phyloP scores from a whole-genome alignment of 495 filamentous ascomycete genomes.

The Penicillium desertorum region DNA sequence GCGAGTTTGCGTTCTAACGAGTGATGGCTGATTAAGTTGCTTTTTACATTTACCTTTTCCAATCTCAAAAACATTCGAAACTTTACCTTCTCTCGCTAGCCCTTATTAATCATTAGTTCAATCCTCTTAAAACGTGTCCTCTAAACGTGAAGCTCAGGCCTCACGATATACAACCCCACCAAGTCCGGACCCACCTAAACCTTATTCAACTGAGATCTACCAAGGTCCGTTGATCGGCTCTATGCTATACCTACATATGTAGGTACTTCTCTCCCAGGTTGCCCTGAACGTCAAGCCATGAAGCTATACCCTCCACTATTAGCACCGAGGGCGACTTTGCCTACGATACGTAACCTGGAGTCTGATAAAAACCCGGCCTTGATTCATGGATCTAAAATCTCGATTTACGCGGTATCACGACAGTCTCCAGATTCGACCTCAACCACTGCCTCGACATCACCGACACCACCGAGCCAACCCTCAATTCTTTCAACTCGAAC shows the following conservation, averaged over 20 bases:
- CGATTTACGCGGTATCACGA: background rate
- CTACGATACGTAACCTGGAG: background rate
- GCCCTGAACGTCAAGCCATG: background rate
- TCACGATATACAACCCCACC: background rate
- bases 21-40: constrained; percentile 15
- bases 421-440: background rate
- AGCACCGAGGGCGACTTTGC: background rate
- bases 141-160: background rate
- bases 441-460: background rate
- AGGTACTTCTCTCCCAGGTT: background rate
- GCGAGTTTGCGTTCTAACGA: constrained; percentile 13
- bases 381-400: background rate
- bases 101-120: too few relatives aligned
- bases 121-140: too few relatives aligned
- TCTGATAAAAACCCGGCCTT: background rate
- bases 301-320: background rate
- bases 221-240: background rate
- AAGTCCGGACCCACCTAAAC: constrained; percentile 1
- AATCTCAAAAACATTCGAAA: constrained; percentile 19
- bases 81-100: background rate
- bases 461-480: background rate
- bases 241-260: background rate
- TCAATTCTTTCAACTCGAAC: background rate
- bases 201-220: background rate
- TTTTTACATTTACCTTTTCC: constrained; percentile 6